Evolutionary conservation across 2,329 filamentous ascomycete species (phyloP).

Genomic region (Talaromyces atroroseus): DNA sequence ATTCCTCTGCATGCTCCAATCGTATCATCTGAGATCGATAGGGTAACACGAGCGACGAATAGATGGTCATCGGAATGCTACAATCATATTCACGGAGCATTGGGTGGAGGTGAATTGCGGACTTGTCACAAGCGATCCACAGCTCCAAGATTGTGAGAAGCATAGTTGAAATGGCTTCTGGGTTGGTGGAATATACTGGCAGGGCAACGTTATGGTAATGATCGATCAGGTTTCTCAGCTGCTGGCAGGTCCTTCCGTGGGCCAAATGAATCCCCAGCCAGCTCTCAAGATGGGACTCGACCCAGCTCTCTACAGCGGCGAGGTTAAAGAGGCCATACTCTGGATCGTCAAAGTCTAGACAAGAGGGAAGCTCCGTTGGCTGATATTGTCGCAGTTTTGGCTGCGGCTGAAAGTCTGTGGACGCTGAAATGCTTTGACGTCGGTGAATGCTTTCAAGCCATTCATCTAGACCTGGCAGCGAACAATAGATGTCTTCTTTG

Average conservation of each 20-base stretch:
- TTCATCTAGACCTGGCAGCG: neutral
- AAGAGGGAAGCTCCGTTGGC: neutral
- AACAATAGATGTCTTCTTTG: constrained; percentile 1
- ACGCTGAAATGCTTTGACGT: neutral
- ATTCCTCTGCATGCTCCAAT: constrained; percentile 39
- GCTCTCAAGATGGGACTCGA: neutral
- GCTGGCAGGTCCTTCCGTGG: neutral
- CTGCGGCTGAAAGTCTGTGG: neutral
- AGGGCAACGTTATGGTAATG: neutral
- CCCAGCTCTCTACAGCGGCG: neutral
- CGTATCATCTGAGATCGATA: constrained; percentile 19
- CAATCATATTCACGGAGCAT: constrained; percentile 46
- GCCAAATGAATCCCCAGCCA: neutral
- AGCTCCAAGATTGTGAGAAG: constrained; percentile 53
- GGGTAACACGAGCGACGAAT: constrained; percentile 20
- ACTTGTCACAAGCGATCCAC: constrained; percentile 54
- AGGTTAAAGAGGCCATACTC: neutral
- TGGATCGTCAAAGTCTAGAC: neutral
- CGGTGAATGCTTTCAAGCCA: constrained; percentile 5
- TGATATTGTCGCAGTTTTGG: constrained; percentile 2
- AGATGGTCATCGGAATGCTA: constrained; percentile 33
- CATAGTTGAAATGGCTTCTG: constrained; percentile 50
- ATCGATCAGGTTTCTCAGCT: neutral
- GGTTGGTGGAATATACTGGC: constrained; percentile 34
- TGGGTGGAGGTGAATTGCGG: constrained; percentile 32